A percentile compares a stretch with the other conserved stretches of the same genome.
Evolutionary conservation across 1,284 basidiomycete genomes (phyloP).

Genomic region (Cutaneotrichosporon sp.): DNA sequence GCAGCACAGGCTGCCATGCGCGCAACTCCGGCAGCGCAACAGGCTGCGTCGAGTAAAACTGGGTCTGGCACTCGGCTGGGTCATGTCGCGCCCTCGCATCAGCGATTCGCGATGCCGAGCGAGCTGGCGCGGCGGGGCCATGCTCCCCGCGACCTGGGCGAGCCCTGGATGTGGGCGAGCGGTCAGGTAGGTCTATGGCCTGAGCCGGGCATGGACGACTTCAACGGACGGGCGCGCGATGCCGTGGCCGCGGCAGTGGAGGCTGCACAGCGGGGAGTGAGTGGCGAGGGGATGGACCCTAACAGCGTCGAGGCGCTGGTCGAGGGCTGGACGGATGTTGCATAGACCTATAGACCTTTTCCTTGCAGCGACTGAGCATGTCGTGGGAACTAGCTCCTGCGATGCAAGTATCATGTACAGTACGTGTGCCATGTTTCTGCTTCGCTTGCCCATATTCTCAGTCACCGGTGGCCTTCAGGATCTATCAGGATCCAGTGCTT

Average conservation of each 20-base stretch:
- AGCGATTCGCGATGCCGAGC: constrained; percentile 30
- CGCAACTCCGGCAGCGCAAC: constrained; percentile 22
- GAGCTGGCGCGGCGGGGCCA: constrained; percentile 30
- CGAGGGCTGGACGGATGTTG: constrained; percentile 1
- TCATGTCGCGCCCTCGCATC: constrained; percentile 39
- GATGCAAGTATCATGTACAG: too few species aligned
- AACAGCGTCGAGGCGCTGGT: neutral
- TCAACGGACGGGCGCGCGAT: neutral
- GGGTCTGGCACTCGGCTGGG: constrained; percentile 24
- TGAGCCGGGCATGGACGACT: neutral
- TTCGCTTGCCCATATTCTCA: too few species aligned
- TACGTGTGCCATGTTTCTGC: too few species aligned
- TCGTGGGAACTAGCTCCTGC: too few species aligned
- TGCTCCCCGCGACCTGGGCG: constrained; percentile 30
- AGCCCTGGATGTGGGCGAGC: constrained; percentile 38
- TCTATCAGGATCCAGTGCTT: too few species aligned
- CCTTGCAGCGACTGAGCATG: too few species aligned
- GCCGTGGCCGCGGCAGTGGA: constrained; percentile 4
- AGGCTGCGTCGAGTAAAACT: constrained; percentile 4
- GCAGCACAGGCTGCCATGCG: constrained; percentile 28
- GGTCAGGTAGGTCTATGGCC: constrained; percentile 26
- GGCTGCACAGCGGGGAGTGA: neutral
- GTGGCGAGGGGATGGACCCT: neutral
- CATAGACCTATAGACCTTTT: neutral
- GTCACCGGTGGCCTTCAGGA: too few species aligned